Conservation (phyloP, 805 yeast genomes). For the Candida saitoana region DNA sequence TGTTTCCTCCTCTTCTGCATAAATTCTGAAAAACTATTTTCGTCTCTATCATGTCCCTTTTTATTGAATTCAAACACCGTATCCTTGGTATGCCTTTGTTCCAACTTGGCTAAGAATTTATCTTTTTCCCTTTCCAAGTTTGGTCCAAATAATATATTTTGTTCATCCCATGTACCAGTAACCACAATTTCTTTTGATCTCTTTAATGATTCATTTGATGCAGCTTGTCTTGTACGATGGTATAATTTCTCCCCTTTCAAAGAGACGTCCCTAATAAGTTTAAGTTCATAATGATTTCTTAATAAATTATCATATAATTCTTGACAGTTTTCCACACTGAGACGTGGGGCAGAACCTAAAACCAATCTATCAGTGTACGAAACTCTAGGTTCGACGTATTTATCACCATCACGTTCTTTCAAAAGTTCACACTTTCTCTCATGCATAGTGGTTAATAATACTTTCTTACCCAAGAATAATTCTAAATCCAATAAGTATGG, state of each 20-base stretch:
- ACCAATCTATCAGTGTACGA: conserved; percentile 74
- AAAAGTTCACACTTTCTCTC: conserved; percentile 56
- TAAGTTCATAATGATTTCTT: conserved; percentile 62
- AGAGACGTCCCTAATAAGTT: conserved; percentile 64
- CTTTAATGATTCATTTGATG: conserved; percentile 81
- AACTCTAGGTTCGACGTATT: conserved; percentile 51
- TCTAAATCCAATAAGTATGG: conserved; percentile 91
- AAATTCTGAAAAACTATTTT: conserved; percentile 67
- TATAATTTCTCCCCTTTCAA: conserved; percentile 84
- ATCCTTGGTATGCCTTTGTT: conserved; percentile 69
- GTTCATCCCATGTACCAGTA: conserved; percentile 81
- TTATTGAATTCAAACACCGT: conserved; percentile 88
- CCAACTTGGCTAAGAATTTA: conserved; percentile 64
- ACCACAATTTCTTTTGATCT: conserved; percentile 73
- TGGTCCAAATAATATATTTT: conserved; percentile 72
- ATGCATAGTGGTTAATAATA: conserved; percentile 65
- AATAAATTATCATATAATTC: conserved; percentile 67
- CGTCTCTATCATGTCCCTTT: conserved; percentile 39
- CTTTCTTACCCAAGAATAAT: conserved; percentile 79
- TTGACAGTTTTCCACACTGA: conserved; percentile 61
- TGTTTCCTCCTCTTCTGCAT: conserved; percentile 86
- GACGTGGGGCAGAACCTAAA: conserved; percentile 78
- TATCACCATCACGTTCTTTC: conserved; percentile 41
- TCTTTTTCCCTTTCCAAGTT: conserved; percentile 73
- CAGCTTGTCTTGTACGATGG: conserved; percentile 78